phyloP scores from a whole-genome alignment of 345 rosid genomes.

The Mallotus nudiflorus region DNA sequence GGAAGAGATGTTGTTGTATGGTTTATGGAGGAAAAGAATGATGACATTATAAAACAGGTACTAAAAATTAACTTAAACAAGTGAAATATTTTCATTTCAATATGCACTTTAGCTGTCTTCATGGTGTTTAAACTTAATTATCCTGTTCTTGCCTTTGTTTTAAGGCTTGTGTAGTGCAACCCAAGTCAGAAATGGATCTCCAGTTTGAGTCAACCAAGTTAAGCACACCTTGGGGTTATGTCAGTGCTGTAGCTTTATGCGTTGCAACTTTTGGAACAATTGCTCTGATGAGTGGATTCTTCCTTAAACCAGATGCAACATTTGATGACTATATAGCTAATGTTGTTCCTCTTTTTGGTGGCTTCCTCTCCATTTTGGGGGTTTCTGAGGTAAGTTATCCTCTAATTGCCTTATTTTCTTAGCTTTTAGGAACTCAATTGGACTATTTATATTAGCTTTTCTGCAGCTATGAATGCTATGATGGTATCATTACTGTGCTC shows the following conservation, averaged over 20 bases:
- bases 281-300: conserved; percentile 88
- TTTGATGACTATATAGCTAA: conserved; percentile 75
- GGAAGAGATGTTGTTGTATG: conserved; percentile 82
- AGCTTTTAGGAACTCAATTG: too few relatives aligned
- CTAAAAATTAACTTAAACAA: too few relatives aligned
- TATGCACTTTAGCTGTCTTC: too few relatives aligned
- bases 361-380: conserved; percentile 77
- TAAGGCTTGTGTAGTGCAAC: conserved; percentile 93
- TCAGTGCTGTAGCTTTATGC: conserved; percentile 58
- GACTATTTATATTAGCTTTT: too few relatives aligned
- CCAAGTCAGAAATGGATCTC: conserved; percentile 84
- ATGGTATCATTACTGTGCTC: too few relatives aligned
- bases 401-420: not conserved
- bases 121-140: not conserved
- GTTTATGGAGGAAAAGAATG: conserved; percentile 91
- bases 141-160: conserved; percentile 11
- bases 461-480: too few relatives aligned
- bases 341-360: conserved; percentile 80
- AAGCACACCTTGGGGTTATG: conserved; percentile 87
- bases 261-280: conserved; percentile 87
- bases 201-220: conserved; percentile 76
- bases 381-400: conserved; percentile 73
- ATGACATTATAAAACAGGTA: conserved; percentile 91
- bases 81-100: too few relatives aligned
- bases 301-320: conserved; percentile 86